Percentiles rank a stretch among this genome's conserved stretches.
Conservation (phyloP, 768 basidiomycete species). For the Boletus insuetus region DNA sequence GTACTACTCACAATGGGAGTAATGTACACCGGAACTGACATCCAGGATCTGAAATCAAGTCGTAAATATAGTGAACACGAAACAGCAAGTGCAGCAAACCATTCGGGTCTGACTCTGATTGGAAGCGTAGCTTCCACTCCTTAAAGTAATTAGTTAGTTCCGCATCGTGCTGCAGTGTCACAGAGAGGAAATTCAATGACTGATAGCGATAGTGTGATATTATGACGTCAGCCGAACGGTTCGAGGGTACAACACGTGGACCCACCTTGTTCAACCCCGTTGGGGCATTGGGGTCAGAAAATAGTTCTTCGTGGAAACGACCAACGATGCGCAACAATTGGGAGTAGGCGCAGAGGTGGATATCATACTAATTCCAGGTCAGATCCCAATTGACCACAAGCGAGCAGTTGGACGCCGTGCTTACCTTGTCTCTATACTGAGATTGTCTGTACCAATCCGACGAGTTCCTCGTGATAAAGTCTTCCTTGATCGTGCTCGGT, state of each 20-base stretch:
- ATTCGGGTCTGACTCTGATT: slow-evolving; percentile 54
- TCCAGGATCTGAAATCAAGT: slow-evolving; percentile 44
- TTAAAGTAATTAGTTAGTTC: slow-evolving; percentile 55
- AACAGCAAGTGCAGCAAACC: slow-evolving; percentile 37
- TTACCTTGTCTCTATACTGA: slow-evolving; percentile 54
- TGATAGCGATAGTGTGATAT: slow-evolving; percentile 25
- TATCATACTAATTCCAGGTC: slow-evolving; percentile 51
- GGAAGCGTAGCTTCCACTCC: slow-evolving; percentile 65
- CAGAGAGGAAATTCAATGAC: slow-evolving; percentile 64
- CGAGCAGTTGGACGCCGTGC: slow-evolving; percentile 3
- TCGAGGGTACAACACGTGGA: not conserved
- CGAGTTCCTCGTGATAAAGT: slow-evolving; percentile 70
- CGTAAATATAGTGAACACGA: not conserved
- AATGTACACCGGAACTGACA: slow-evolving; percentile 61
- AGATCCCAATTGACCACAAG: not conserved
- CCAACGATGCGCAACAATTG: slow-evolving; percentile 67
- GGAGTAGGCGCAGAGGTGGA: slow-evolving; percentile 74
- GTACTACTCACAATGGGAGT: slow-evolving; percentile 65
- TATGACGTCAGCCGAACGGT: slow-evolving; percentile 4
- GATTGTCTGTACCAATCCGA: slow-evolving; percentile 76
- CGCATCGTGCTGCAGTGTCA: slow-evolving; percentile 60
- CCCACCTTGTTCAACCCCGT: slow-evolving; percentile 67
- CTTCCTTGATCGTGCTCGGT: slow-evolving; percentile 84
- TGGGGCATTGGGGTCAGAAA: slow-evolving; percentile 64
- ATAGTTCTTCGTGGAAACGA: slow-evolving; percentile 74